These are phyloP conservation scores for Gossypium schwendimanii DNA, from an alignment of 441 rosid genomes.

Conservation along the genomic window DNA sequence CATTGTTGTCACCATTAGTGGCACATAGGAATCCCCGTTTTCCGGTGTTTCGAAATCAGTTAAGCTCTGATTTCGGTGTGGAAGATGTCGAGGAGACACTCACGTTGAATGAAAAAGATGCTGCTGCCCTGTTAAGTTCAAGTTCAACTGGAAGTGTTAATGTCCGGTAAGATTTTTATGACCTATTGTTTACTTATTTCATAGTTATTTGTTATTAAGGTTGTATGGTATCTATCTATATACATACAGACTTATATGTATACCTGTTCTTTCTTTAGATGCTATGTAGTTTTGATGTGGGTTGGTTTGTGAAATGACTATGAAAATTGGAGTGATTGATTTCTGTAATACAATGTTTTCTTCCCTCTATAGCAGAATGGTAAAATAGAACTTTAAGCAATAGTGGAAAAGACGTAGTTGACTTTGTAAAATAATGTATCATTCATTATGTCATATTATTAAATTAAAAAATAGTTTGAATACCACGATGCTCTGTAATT, in stretches of 20 bases:
- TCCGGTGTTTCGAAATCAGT: conserved; percentile 28
- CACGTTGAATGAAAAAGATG: conserved; percentile 28
- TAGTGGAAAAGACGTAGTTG: not conserved
- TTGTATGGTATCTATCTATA: not conserved
- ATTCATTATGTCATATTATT: not conserved
- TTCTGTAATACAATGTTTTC: not conserved
- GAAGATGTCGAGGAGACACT: conserved; percentile 31
- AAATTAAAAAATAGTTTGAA: not conserved
- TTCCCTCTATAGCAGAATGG: not conserved
- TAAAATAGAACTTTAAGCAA: not conserved
- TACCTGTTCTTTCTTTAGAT: not conserved
- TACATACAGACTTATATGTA: not conserved
- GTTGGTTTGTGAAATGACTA: not conserved
- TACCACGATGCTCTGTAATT: not conserved
- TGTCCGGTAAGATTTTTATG: conserved; percentile 37
- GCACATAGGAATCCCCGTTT: conserved; percentile 25
- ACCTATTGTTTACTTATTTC: conserved; percentile 16
- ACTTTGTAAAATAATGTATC: not conserved
- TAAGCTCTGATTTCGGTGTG: conserved; percentile 37
- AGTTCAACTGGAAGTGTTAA: conserved; percentile 22
- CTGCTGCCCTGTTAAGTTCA: conserved; percentile 12
- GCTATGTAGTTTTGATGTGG: not conserved
- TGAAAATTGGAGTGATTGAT: not conserved
- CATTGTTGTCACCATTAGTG: conserved; percentile 25
- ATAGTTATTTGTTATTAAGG: not conserved